A percentile compares a stretch with the other conserved stretches of the same genome.
Evolutionary conservation across 768 basidiomycete species (phyloP).

Genomic region (Ephemerocybe angulata): DNA sequence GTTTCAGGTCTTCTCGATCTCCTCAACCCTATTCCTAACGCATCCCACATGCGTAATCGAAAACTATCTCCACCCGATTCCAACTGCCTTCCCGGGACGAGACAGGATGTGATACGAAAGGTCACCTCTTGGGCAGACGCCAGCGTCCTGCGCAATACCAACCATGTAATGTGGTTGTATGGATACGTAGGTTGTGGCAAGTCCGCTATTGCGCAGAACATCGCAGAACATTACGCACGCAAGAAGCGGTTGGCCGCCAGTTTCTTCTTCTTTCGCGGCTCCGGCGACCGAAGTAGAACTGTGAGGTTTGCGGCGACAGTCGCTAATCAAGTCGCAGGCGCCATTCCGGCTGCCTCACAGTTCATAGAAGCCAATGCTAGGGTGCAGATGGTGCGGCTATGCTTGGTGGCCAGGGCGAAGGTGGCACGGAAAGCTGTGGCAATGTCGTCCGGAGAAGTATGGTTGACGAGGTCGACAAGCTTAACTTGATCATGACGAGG

Average conservation of each 20-base stretch:
- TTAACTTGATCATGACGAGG: not conserved
- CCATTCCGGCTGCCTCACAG: not conserved
- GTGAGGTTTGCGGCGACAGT: not conserved
- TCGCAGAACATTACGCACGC: not conserved
- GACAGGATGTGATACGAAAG: not conserved
- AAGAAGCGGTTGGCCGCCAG: not conserved
- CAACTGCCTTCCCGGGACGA: not conserved
- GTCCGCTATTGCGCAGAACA: slow-evolving; percentile 2
- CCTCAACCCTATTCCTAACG: not conserved
- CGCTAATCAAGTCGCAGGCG: not conserved
- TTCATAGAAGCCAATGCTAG: not conserved
- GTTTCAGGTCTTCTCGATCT: too few species aligned
- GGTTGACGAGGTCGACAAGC: not conserved
- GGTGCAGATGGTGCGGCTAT: too few species aligned
- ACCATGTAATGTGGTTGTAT: not conserved
- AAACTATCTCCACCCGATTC: not conserved
- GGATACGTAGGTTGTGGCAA: slow-evolving; percentile 3
- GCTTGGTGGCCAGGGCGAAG: too few species aligned
- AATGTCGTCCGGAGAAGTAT: too few species aligned
- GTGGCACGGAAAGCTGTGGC: too few species aligned
- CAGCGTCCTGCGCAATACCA: not conserved
- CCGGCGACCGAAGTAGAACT: not conserved
- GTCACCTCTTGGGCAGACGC: not conserved
- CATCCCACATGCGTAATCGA: not conserved
- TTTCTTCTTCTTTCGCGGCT: slow-evolving; percentile 5